A percentile compares a stretch with the other conserved stretches of the same genome.
Conservation (phyloP, 352 stramenopile species). For the Peronospora belbahrii region DNA sequence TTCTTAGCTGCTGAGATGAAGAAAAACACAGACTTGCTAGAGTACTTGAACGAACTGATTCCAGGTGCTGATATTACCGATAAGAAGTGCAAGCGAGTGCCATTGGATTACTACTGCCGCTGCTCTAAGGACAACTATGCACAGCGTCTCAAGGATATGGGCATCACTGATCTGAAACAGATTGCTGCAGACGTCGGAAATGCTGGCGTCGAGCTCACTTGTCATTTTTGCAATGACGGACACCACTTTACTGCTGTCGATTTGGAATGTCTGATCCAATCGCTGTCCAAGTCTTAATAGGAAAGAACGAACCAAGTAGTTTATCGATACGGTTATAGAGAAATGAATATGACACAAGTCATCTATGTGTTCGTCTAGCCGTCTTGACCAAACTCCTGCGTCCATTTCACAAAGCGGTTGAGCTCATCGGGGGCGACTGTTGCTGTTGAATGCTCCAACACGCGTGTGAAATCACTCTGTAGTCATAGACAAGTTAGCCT, state of each 20-base stretch:
- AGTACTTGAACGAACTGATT: slow-evolving; percentile 73
- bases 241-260: slow-evolving; percentile 57
- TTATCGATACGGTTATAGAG: slow-evolving; percentile 24
- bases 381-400: slow-evolving; percentile 98
- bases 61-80: slow-evolving; percentile 55
- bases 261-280: slow-evolving; percentile 31
- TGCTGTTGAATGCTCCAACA: slow-evolving; percentile 90
- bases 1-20: slow-evolving; percentile 42
- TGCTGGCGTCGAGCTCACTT: slow-evolving; percentile 63
- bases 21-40: slow-evolving; percentile 48
- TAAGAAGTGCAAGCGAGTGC: slow-evolving; percentile 44
- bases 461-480: slow-evolving; percentile 93
- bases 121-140: slow-evolving; percentile 72
- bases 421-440: slow-evolving; percentile 97
- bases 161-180: slow-evolving; percentile 34
- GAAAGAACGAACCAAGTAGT: slow-evolving; percentile 13
- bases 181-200: slow-evolving; percentile 43
- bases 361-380: slow-evolving; percentile 58
- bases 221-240: slow-evolving; percentile 81
- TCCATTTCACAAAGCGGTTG: slow-evolving; percentile 97
- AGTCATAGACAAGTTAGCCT: slow-evolving; percentile 4
- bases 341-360: slow-evolving; percentile 13
- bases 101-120: slow-evolving; percentile 78
- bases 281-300: slow-evolving; percentile 12
- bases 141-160: slow-evolving; percentile 43